Base-by-base conservation (phyloP, 176 grass and related monocot genomes). In the Oryza glumipatula region DNA sequence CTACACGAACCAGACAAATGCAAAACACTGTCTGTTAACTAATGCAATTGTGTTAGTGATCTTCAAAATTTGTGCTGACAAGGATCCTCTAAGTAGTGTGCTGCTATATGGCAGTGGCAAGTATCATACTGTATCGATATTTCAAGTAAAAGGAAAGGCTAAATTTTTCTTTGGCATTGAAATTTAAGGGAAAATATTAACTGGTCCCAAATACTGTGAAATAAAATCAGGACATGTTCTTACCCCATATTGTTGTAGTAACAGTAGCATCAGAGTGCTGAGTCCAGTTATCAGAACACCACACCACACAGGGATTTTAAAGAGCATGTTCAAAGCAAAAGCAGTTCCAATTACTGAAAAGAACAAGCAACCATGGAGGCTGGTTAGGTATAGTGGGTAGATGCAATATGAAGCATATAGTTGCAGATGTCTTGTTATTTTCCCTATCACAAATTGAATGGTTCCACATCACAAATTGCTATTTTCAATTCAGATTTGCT, bases 311-410 rank as follows among this genome's bases (percentile, higher is more conserved):
- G 93, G 93, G 65, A 98, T 88, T 78, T 82, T 89, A 85, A 98
- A 98, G 45, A 98, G 91, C 83, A 98, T 95, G 79, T 98, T 98
- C 77, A 98, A 84, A 85, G 96, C 96, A 95, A 98, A 98, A 76
- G 96, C 96, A 46, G 96, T 98, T 74, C 96, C 96, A 85, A 98
- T 98, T 75, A 98, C 96, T 98, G 88, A 64, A 86, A 87, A 39
- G 11, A 74, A 61, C 77, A 82, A 68, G 17, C 0, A 54, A 69
- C 11, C 30, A 11, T 32, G 28, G 82, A 68, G 76, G 66, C 36
- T 67, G 26, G 74, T 88, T 73, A 88, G 79, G 39, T 38, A 61
- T 46, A 68, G 33, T 80, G 82, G 22, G 68, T 45, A 23, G 28
- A 49, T 49, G 76, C 28, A 36, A 19, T 39, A 67, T 51, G 51